These are phyloP conservation scores for Xylaria sp. DNA, from an alignment of 2,329 filamentous ascomycete species.

Conservation along the genomic window DNA sequence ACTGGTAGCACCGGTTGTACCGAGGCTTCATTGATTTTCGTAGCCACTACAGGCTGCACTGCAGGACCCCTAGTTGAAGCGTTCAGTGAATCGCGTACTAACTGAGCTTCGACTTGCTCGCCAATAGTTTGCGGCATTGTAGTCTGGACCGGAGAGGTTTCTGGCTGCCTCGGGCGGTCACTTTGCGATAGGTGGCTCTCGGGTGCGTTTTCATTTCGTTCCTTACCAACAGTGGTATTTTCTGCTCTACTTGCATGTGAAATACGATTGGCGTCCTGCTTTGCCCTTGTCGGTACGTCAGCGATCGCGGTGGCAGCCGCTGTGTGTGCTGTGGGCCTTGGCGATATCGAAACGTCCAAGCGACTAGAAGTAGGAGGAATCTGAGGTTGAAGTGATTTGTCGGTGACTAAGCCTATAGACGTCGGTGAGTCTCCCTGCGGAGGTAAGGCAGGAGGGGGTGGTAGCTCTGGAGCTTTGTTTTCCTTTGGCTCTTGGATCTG, in stretches of 20 bases:
- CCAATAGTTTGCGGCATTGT: conserved; percentile 38
- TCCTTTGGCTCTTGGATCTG: conserved; percentile 11
- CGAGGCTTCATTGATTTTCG: not conserved
- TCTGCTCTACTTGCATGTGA: conserved; percentile 64
- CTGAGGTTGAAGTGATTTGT: conserved; percentile 50
- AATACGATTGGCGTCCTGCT: conserved; percentile 74
- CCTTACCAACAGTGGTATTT: conserved; percentile 12
- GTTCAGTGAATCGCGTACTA: conserved; percentile 34
- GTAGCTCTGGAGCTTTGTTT: conserved; percentile 14
- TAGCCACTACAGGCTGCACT: conserved; percentile 11
- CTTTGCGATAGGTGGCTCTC: conserved; percentile 38
- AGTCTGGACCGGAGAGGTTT: conserved; percentile 7
- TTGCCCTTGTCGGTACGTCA: conserved; percentile 77
- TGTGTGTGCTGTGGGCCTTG: conserved; percentile 77
- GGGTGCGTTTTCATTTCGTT: conserved; percentile 14
- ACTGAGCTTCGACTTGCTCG: conserved; percentile 39
- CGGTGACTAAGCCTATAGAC: conserved; percentile 37
- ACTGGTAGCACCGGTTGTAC: not conserved
- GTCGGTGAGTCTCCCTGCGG: conserved; percentile 37
- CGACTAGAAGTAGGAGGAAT: conserved; percentile 53
- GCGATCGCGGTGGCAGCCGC: conserved; percentile 77
- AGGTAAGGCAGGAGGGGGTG: conserved; percentile 12
- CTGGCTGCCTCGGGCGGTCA: conserved; percentile 37
- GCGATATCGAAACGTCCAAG: conserved; percentile 63
- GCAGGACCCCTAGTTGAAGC: conserved; percentile 18